Base-by-base conservation (phyloP, 495 filamentous ascomycete species). In the Lepidopterella palustris region DNA sequence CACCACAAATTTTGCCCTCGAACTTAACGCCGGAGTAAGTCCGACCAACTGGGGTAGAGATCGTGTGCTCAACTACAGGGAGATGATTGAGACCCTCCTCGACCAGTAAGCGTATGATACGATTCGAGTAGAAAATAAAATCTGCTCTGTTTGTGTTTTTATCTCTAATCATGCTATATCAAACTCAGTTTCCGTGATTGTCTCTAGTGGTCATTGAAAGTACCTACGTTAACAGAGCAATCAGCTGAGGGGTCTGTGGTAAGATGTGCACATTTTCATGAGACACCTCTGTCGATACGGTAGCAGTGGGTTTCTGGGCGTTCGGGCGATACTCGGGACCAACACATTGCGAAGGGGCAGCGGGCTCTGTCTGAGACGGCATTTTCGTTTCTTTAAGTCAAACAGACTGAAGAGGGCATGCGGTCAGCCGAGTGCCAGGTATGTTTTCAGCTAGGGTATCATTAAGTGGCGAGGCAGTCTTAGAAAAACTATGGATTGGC, bases 81-180 rank as follows among this genome's bases (percentile, higher is more conserved):
- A 97, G 83, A 73, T 98, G 93, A 73, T 98, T 98, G 31, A 98
- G 79, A 11, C 95, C 93, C 74, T 97, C 93, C 73, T 98, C 93
- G 24, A 98, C 95, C 10, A 98, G 81, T n/a, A 98, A 80, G 23
- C 95, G 90, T 69, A 97, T 97, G 70, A 98, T 97, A 62, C 93
- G 84, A 77, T 98, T 98, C 49, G 92, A 96, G 74, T 97, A 96
- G 79, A 98, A 98, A 67, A 98, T 96, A 73, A 97, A 98, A 74
- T 97, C 93, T 32, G 90, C 93, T 51, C 93, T 87, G 28, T 81
- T 79, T 8, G 95, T 98, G 63, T 86, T 80, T 74, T 85, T 87
- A 71, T 97, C 89, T 64, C 93, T 84, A 72, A 98, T 97, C 82
- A 96, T 97, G 60, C 92, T 98, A 55, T 27, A 49, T 45, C 24